Evolutionary conservation across 352 stramenopile genomes (phyloP).

Genomic region (Globisporangium radiosum): DNA sequence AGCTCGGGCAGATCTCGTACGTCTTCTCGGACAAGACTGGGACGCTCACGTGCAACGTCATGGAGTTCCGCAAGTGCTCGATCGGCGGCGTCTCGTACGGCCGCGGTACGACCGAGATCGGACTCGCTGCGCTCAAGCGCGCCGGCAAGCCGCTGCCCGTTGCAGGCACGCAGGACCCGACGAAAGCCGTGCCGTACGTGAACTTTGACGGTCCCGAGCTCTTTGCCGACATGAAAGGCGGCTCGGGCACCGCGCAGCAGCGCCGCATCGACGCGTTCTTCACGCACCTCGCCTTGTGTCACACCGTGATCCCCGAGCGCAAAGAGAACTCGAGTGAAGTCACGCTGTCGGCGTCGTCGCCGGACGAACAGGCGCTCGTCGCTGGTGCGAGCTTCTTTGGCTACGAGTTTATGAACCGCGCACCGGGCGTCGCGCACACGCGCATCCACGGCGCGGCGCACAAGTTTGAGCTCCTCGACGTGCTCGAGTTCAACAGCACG

Average conservation of each 20-base stretch:
- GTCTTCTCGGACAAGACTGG: conserved; percentile 99
- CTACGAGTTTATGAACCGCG: conserved; percentile 68
- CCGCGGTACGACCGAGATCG: conserved; percentile 79
- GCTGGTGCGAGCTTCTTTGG: conserved; percentile 65
- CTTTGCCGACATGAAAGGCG: conserved; percentile 56
- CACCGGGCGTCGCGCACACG: conserved; percentile 41
- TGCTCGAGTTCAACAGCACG: conserved; percentile 90
- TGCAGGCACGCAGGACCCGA: conserved; percentile 12
- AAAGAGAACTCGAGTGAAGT: conserved; percentile 57
- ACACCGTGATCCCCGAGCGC: conserved; percentile 97
- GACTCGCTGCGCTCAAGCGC: conserved; percentile 54
- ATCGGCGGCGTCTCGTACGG: conserved; percentile 89
- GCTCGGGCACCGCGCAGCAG: conserved; percentile 38
- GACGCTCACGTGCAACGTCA: conserved; percentile 99
- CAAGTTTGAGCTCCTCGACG: conserved; percentile 78
- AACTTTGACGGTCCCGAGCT: conserved; percentile 74
- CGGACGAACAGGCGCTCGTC: conserved; percentile 87
- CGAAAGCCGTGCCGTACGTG: conserved; percentile 45
- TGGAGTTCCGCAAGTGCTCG: conserved; percentile 95
- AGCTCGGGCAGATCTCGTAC: conserved; percentile 96
- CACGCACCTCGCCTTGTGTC: conserved; percentile 84
- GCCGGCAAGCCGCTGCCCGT: conserved; percentile 51
- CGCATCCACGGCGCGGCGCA: conserved; percentile 33
- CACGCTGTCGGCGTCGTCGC: conserved; percentile 67
- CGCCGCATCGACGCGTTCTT: conserved; percentile 73